These are phyloP conservation scores for Cucurbita maxima DNA, from an alignment of 306 rosid genomes.

Conservation along the genomic window DNA sequence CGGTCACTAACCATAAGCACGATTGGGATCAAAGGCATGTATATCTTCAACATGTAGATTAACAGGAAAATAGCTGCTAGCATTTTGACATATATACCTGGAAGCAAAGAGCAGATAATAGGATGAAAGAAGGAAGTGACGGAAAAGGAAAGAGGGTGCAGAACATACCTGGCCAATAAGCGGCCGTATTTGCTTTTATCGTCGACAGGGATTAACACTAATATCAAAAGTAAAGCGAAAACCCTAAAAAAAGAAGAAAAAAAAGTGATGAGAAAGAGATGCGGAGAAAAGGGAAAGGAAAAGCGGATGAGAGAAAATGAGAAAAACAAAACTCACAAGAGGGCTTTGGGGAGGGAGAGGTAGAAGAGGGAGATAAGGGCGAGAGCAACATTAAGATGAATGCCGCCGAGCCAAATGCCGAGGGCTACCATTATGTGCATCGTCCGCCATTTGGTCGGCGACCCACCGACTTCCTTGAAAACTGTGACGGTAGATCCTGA, in stretches of 20 bases:
- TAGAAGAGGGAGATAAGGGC: conserved; percentile 33
- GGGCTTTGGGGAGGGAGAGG: conserved; percentile 48
- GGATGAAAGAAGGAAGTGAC: neutral
- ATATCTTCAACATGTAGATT: conserved; percentile 69
- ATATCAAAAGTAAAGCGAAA: conserved; percentile 34
- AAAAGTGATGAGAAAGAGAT: neutral
- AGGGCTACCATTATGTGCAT: conserved; percentile 28
- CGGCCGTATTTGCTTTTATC: conserved; percentile 42
- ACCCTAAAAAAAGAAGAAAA: conserved; percentile 19
- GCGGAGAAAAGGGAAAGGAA: neutral
- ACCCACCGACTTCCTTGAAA: neutral
- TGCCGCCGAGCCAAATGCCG: conserved; percentile 51
- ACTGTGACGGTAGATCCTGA: neutral
- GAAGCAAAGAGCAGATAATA: neutral
- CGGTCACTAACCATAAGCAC: conserved; percentile 51
- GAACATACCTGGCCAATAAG: conserved; percentile 34
- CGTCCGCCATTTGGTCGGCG: neutral
- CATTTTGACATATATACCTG: conserved; percentile 66
- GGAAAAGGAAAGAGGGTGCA: neutral
- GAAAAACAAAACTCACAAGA: conserved; percentile 25
- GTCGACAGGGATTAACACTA: conserved; percentile 44
- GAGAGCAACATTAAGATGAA: conserved; percentile 43
- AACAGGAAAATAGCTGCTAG: conserved; percentile 60
- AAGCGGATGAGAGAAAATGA: neutral
- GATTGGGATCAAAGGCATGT: conserved; percentile 53